Conservation (phyloP, 1,139 yeast species). For the Geotrichum aggregatum region DNA sequence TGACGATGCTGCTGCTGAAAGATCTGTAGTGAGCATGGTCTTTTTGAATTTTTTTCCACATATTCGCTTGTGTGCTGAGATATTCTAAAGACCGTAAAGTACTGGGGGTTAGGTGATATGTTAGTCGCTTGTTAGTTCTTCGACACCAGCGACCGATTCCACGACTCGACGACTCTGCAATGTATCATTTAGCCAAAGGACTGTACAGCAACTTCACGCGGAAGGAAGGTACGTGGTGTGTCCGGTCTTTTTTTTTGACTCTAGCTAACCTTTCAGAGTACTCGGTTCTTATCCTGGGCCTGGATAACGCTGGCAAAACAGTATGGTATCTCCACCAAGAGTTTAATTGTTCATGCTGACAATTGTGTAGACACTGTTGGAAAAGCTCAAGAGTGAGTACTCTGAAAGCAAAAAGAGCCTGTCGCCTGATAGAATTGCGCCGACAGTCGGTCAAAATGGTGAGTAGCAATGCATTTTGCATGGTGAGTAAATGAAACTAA, state of each 20-base stretch:
- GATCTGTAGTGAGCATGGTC: too few relatives aligned
- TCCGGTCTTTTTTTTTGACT: too few relatives aligned
- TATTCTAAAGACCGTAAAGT: background rate
- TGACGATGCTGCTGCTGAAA: too few relatives aligned
- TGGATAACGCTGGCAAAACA: slow-evolving; percentile 95
- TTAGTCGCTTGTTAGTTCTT: too few relatives aligned
- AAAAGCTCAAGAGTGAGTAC: slow-evolving; percentile 54
- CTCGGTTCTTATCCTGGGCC: slow-evolving; percentile 75
- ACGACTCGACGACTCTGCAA: slow-evolving; percentile 27
- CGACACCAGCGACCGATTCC: too few relatives aligned
- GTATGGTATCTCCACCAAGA: slow-evolving; percentile 24
- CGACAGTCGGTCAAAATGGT: slow-evolving; percentile 72
- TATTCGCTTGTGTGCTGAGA: background rate
- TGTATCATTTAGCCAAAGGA: slow-evolving; percentile 66
- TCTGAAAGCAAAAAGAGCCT: slow-evolving; percentile 41
- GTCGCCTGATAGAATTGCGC: slow-evolving; percentile 52
- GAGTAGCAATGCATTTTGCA: background rate
- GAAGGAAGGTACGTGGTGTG: slow-evolving; percentile 44
- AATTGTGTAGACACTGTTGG: slow-evolving; percentile 51
- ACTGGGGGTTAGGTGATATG: too few relatives aligned
- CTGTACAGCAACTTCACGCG: slow-evolving; percentile 54
- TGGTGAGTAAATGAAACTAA: background rate
- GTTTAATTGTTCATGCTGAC: slow-evolving; percentile 2
- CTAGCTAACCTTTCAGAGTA: slow-evolving; percentile 45
- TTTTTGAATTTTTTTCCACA: background rate